phyloP scores from a whole-genome alignment of 2,329 filamentous ascomycete species.

The Diaporthe australafricana region DNA sequence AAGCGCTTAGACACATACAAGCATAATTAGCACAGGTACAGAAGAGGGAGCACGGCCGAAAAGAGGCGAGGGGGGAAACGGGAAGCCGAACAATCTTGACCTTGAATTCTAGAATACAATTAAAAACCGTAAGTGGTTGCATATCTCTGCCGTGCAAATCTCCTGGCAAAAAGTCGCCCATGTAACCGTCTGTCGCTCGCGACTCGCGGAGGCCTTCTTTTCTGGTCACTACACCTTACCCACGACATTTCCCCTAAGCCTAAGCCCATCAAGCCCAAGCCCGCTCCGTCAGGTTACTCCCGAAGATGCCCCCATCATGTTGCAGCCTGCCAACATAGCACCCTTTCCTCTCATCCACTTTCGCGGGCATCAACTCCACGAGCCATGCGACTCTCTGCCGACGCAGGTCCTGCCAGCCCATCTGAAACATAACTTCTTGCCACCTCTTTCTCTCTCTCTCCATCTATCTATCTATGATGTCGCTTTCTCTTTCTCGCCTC shows the following conservation, averaged over 20 bases:
- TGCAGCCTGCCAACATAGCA: slow-evolving; percentile 20
- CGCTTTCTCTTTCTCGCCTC: not conserved
- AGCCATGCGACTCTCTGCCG: slow-evolving; percentile 21
- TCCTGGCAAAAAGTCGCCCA: slow-evolving; percentile 14
- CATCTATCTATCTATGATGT: not conserved
- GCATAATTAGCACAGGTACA: not conserved
- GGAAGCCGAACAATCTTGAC: no score
- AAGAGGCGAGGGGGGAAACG: not conserved
- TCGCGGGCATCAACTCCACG: not conserved
- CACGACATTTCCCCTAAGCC: not conserved
- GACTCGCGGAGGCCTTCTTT: slow-evolving; percentile 9
- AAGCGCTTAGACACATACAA: slow-evolving; percentile 17
- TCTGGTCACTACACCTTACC: slow-evolving; percentile 23
- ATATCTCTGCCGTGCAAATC: slow-evolving; percentile 22
- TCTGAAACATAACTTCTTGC: slow-evolving; percentile 8
- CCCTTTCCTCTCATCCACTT: slow-evolving; percentile 1
- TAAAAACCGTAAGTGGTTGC: slow-evolving; percentile 30
- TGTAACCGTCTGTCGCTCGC: slow-evolving; percentile 17
- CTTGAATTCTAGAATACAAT: slow-evolving; percentile 20
- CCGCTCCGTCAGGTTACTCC: slow-evolving; percentile 15
- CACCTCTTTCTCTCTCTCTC: not conserved
- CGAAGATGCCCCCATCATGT: slow-evolving; percentile 18
- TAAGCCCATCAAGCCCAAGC: not conserved
- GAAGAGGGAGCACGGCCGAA: not conserved
- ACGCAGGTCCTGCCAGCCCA: slow-evolving; percentile 15